Evolutionary conservation across 768 basidiomycete genomes (phyloP).

Genomic region (Mycena crocata): DNA sequence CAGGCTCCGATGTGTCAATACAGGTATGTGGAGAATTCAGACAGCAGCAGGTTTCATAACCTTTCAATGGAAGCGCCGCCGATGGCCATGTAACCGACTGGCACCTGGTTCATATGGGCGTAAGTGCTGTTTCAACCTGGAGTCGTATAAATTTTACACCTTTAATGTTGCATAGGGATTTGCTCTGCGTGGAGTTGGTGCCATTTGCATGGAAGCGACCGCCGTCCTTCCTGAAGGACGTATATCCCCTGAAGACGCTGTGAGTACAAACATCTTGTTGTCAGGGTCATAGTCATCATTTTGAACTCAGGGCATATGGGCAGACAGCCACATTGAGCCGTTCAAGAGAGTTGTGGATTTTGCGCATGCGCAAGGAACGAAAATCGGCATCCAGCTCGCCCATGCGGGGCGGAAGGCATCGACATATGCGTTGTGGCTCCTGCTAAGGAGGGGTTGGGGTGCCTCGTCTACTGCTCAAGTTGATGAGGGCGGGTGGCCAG

Average conservation of each 20-base stretch:
- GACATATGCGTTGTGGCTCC: slow-evolving; percentile 71
- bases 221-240: slow-evolving; percentile 70
- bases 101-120: too few species aligned
- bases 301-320: slow-evolving; percentile 81
- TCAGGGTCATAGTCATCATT: too few species aligned
- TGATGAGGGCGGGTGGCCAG: slow-evolving; percentile 62
- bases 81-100: too few species aligned
- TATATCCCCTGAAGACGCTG: slow-evolving; percentile 73
- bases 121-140: not conserved
- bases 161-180: slow-evolving; percentile 27
- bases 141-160: slow-evolving; percentile 16
- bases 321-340: slow-evolving; percentile 63
- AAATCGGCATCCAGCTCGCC: slow-evolving; percentile 79
- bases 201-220: slow-evolving; percentile 72
- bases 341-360: slow-evolving; percentile 70
- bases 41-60: too few species aligned
- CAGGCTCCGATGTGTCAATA: too few species aligned
- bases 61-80: too few species aligned
- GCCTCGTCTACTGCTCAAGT: slow-evolving; percentile 47
- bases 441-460: too few species aligned
- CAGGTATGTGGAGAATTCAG: too few species aligned
- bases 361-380: slow-evolving; percentile 77
- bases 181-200: slow-evolving; percentile 54
- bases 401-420: slow-evolving; percentile 86
- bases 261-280: too few species aligned